Base-by-base conservation (phyloP, 768 basidiomycete genomes). In the Clathrus columnatus region DNA sequence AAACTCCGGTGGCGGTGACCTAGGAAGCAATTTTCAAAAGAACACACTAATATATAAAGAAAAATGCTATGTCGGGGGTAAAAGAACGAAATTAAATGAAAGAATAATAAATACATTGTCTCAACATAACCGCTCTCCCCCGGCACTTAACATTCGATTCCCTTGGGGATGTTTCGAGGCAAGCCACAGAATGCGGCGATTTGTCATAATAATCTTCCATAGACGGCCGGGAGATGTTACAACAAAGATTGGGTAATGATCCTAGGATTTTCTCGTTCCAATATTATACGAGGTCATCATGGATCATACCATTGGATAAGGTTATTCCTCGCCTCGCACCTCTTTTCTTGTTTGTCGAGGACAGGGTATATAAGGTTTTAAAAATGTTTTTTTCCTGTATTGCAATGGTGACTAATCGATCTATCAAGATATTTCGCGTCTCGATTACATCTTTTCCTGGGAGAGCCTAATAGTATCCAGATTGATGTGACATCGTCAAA, bases 331-430 rank as follows among this genome's bases (percentile, higher is more conserved):
- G 90, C 95, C 75, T 95, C 85, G 1, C 75, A 66, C 21, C 98
- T 87, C 65, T 85, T 81, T 67, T 86, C 84, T 68, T 98, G 92
- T 59, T 98, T 91, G 53, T 95, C 92, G 3, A 96, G 96, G n/a
- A n/a, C n/a, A n/a, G n/a, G n/a, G n/a, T n/a, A n/a, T n/a, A n/a
- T n/a, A n/a, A n/a, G n/a, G n/a, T n/a, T n/a, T n/a, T n/a, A n/a
- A n/a, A n/a, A n/a, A n/a, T n/a, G n/a, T n/a, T n/a, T n/a, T n/a
- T n/a, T n/a, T n/a, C n/a, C n/a, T n/a, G n/a, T n/a, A n/a, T n/a
- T n/a, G n/a, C n/a, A n/a, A n/a, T n/a, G n/a, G n/a, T n/a, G n/a
- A n/a, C n/a, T n/a, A n/a, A n/a, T n/a, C n/a, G n/a, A n/a, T n/a
- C n/a, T n/a, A n/a, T n/a, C n/a, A n/a, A n/a, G n/a, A n/a, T n/a